phyloP scores from a whole-genome alignment of 2,329 filamentous ascomycete species.

The Diaporthe citrichinensis region DNA sequence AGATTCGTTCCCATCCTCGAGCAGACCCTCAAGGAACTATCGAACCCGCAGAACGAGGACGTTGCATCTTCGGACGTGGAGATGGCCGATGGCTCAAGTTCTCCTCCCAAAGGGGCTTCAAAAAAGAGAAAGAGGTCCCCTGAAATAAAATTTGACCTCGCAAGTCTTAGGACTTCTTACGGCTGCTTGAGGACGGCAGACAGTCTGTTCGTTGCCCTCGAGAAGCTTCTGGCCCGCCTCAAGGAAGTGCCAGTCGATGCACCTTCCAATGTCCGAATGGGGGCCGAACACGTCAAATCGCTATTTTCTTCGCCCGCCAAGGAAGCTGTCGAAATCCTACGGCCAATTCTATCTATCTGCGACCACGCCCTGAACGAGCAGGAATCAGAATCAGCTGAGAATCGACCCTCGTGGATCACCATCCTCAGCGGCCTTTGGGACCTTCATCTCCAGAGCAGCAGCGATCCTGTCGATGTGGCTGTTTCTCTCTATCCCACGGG shows the following conservation, averaged over 20 bases:
- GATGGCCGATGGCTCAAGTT: constrained; percentile 47
- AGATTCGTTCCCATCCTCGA: constrained; percentile 77
- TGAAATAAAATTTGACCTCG: constrained; percentile 55
- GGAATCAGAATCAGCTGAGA: constrained; percentile 52
- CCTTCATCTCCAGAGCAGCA: constrained; percentile 64
- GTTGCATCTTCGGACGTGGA: constrained; percentile 43
- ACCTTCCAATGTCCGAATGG: constrained; percentile 62
- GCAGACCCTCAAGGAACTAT: constrained; percentile 73
- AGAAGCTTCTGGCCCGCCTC: constrained; percentile 61
- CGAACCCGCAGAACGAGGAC: constrained; percentile 49
- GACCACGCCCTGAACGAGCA: constrained; percentile 53
- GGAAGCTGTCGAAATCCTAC: constrained; percentile 62
- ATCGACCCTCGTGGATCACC: constrained; percentile 62
- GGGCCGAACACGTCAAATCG: constrained; percentile 70
- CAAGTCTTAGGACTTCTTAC: constrained; percentile 54
- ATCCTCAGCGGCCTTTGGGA: constrained; percentile 65
- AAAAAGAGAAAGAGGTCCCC: constrained; percentile 63
- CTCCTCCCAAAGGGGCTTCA: constrained; percentile 46
- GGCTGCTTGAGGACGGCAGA: constrained; percentile 62
- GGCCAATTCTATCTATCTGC: constrained; percentile 63
- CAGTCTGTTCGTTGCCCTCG: constrained; percentile 63
- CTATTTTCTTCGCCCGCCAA: constrained; percentile 65
- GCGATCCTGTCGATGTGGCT: constrained; percentile 65
- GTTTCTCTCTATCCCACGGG: constrained; percentile 58
- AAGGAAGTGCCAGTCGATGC: constrained; percentile 50